phyloP scores from a whole-genome alignment of 805 yeast species.

The Pichia kluyveri region DNA sequence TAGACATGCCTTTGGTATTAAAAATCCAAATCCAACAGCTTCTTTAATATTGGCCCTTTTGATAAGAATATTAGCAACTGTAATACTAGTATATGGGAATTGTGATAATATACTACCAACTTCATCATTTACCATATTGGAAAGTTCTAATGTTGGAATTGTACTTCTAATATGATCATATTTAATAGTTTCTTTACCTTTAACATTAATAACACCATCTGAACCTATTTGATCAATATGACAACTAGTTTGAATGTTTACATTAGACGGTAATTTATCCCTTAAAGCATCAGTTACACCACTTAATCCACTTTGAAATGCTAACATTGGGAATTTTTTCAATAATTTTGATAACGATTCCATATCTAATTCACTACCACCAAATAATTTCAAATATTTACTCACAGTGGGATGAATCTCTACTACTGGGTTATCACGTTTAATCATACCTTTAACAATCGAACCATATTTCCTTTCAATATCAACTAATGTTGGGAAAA shows the following conservation, averaged over 20 bases:
- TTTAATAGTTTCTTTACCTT: conserved; percentile 5
- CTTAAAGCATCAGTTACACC: conserved; percentile 38
- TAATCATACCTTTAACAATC: conserved; percentile 33
- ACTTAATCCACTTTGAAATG: conserved; percentile 46
- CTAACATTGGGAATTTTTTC: conserved; percentile 53
- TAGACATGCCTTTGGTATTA: conserved; percentile 53
- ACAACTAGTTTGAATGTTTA: conserved; percentile 28
- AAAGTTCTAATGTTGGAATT: conserved; percentile 23
- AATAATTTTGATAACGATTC: conserved; percentile 28
- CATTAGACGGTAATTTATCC: conserved; percentile 33
- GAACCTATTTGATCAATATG: conserved; percentile 15
- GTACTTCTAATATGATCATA: conserved; percentile 58
- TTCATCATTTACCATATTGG: not conserved
- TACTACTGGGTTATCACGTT: conserved; percentile 9
- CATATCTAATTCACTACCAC: conserved; percentile 27
- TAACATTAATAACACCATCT: conserved; percentile 7
- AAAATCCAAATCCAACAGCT: conserved; percentile 71
- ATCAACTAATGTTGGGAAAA: conserved; percentile 45
- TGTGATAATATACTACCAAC: not conserved
- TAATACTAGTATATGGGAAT: conserved; percentile 38
- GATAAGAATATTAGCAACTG: conserved; percentile 61
- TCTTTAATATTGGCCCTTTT: conserved; percentile 35
- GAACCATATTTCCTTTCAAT: conserved; percentile 57
- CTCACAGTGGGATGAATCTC: conserved; percentile 12
- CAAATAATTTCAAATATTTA: not conserved